Conservation (phyloP, 306 rosid species). For the Clitoria ternatea region DNA sequence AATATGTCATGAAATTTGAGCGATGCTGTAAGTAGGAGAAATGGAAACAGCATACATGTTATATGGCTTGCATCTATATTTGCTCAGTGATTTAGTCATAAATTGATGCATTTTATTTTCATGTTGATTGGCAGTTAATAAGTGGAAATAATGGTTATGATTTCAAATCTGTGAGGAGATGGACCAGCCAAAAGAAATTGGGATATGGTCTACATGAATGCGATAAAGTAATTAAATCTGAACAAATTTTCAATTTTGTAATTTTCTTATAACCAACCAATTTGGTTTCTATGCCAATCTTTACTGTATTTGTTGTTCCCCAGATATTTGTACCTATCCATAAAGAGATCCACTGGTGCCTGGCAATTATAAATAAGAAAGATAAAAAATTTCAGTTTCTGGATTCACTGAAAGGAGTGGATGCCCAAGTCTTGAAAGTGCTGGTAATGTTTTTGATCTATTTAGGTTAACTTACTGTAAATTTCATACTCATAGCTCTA, state of each 20-base stretch:
- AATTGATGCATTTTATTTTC: constrained; percentile 16
- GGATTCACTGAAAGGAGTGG: constrained; percentile 73
- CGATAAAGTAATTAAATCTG: constrained; percentile 59
- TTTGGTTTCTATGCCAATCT: background rate
- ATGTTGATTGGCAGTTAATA: constrained; percentile 46
- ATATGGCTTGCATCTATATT: background rate
- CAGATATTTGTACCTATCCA: constrained; percentile 94
- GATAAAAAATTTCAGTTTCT: constrained; percentile 89
- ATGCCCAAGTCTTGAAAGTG: constrained; percentile 50
- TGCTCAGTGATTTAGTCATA: constrained; percentile 12
- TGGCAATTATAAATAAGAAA: constrained; percentile 80
- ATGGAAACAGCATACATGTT: background rate
- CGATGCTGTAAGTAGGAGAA: background rate
- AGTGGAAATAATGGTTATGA: constrained; percentile 68
- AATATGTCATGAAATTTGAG: background rate
- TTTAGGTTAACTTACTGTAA: background rate
- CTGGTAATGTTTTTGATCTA: constrained; percentile 55
- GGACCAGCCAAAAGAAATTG: constrained; percentile 80
- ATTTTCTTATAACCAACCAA: background rate
- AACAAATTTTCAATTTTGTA: background rate
- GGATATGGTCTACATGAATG: constrained; percentile 80
- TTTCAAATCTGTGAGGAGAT: constrained; percentile 83
- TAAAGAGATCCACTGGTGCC: constrained; percentile 80
- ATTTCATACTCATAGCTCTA: background rate
- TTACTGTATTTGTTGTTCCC: constrained; percentile 9